These are phyloP conservation scores for Balamuthia mandrillaris DNA, from an alignment of 208 protist species.

Conservation along the genomic window DNA sequence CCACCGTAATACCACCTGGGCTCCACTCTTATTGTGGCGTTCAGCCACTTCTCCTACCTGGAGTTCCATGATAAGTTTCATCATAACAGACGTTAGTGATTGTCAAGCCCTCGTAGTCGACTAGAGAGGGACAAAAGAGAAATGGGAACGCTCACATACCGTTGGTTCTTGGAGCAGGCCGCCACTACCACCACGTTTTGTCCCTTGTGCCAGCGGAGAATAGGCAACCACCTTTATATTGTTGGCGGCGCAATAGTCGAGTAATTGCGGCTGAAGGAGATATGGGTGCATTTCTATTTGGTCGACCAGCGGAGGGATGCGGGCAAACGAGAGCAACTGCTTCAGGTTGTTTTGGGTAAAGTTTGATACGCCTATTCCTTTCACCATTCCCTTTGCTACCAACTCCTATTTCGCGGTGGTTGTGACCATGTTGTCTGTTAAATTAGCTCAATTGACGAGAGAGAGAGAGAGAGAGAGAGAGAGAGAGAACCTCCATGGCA, in stretches of 20 bases:
- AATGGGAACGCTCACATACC: too few relatives aligned
- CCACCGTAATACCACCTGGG: not conserved
- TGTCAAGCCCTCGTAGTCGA: too few relatives aligned
- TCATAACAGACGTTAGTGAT: too few relatives aligned
- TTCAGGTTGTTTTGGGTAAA: constrained; percentile 9
- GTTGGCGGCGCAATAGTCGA: constrained; percentile 12
- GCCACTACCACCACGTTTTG: too few relatives aligned
- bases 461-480: not conserved
- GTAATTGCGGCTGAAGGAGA: not conserved
- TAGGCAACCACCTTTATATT: constrained; percentile 27
- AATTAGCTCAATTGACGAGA: not conserved
- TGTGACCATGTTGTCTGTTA: not conserved
- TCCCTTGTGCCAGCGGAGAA: not conserved
- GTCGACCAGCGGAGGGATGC: not conserved
- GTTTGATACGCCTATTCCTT: constrained; percentile 8
- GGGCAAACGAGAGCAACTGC: not conserved
- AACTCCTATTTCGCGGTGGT: not conserved
- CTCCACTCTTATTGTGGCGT: not conserved
- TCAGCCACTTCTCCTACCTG: constrained; percentile 34
- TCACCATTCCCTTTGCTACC: not conserved
- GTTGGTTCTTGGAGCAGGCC: too few relatives aligned
- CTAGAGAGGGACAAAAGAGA: too few relatives aligned
- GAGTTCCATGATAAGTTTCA: not conserved
- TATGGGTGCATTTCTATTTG: constrained; percentile 14
- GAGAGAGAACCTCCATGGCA: not conserved